Base-by-base conservation (phyloP, 1,139 yeast species). In the Fermentozyma sake region DNA sequence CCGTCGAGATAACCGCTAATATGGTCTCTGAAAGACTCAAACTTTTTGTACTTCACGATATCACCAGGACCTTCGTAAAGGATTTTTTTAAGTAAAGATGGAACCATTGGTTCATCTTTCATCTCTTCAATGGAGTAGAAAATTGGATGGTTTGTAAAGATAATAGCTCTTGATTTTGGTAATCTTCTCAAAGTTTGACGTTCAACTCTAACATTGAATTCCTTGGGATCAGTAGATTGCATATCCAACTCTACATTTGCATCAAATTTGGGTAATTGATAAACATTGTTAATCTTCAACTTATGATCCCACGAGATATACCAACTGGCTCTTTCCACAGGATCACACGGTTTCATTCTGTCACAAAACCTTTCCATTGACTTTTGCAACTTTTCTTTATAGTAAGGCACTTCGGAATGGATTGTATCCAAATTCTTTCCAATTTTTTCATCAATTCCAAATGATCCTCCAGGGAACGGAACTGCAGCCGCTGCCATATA, bases 291-390 rank as follows among this genome's bases (percentile, higher is more conserved):
- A 23, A 68, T 52, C 32, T 74, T 61, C 33, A 81, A 58, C 41
- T 70, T 74, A 45, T 78, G 76, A 47, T 81, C 89, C 74, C 84
- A 78, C 7, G 84, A 70, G 29, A 82, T 69, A 41, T 79, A 77
- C 81, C 86, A 82, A 22, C 83, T 74, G 13, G 87, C 86, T 39
- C 91, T 65, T 51, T 79, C 85, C 7, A 81, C 89, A 3, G 80
- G 74, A 23, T 68, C 74, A 16, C 62, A 59, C 1, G 77, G 72
- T 35, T 72, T 68, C 66, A 81, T 65, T 42, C 72, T 68, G 16
- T 64, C 68, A 51, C 81, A 79, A 78, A 83, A 81, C 42, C 76
- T 69, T 48, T 81, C 86, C 93, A 82, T 82, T 6, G 84, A 79
- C 20, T 67, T 68, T 50, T 75, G 68, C 42, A 82, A 59, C 45